Base-by-base conservation (phyloP, 768 basidiomycete genomes). In the Suillus sp. region DNA sequence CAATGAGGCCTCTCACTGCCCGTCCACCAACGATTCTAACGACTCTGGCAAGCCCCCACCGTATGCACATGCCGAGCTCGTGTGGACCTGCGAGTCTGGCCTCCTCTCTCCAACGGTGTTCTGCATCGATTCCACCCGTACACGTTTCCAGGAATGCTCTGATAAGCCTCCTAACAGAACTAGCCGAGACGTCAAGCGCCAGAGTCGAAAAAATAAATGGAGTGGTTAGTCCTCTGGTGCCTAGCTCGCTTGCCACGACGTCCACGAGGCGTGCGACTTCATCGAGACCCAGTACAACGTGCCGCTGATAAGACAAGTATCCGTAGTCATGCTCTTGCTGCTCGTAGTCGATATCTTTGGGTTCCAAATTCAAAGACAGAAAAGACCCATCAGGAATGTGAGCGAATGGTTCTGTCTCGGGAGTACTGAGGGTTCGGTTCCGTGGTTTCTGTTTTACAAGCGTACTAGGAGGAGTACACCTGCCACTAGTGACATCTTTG, bases 201-300 rank as follows among this genome's bases (percentile, higher is more conserved):
- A 90, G 86, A 34, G 86, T 87, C 42, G 92, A 93, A 79, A 98
- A 96, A 65, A 98, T 88, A 77, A 97, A 90, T 25, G 96, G 95
- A 3, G 93, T 94, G 25, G 90, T 89, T 64, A 97, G 83, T 69
- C 88, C 91, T 69, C 91, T 82, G 61, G 84, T 81, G 66, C 82
- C 83, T 61, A 95, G 85, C 76, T 92, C 91, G 60, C 85, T 81
- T 54, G 86, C 83, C 62, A 93, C 78, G 63, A 86, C 85, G 48
- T 84, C 82, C n/a, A 93, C 88, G 54, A 95, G 85, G 48, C 85
- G 82, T 7, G 84, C 83, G 45, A 91, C 84, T 70, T 92, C 84
- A 59, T 89, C 86, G 18, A 92, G 81, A n/a, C 89, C 89, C 0
- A 94, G 83, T 18, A 92, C 81, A 64, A 93, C 87, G 70, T 93